Percentiles rank a stretch among this genome's conserved stretches.
These are phyloP conservation scores for Fusarium decemcellulare DNA, from an alignment of 2,329 filamentous ascomycete genomes.

Conservation along the genomic window DNA sequence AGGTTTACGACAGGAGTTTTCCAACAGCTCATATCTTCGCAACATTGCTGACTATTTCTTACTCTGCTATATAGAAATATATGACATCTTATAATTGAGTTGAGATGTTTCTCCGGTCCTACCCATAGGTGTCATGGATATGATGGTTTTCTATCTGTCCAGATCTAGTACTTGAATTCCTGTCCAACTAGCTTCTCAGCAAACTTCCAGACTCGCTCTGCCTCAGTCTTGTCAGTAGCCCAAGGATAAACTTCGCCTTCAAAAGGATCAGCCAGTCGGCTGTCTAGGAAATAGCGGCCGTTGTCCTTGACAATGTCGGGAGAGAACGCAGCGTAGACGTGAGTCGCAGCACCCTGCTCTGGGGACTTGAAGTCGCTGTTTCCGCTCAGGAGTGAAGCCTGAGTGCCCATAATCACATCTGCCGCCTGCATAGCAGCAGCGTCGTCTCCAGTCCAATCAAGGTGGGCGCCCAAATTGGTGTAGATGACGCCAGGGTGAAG, in stretches of 20 bases:
- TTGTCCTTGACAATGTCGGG: neutral
- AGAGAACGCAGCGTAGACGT: neutral
- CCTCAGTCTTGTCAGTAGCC: neutral
- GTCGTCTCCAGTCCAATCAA: too few relatives aligned
- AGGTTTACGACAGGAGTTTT: too few relatives aligned
- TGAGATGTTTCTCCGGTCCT: too few relatives aligned
- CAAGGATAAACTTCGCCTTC: neutral
- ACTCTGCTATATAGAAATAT: too few relatives aligned
- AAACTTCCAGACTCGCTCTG: neutral
- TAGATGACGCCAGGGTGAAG: neutral
- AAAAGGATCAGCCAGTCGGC: neutral
- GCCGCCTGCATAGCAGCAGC: too few relatives aligned
- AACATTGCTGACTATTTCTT: too few relatives aligned
- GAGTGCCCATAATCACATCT: too few relatives aligned
- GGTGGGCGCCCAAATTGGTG: slow-evolving; percentile 10
- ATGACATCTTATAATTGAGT: too few relatives aligned
- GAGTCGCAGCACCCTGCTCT: neutral
- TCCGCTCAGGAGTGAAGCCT: too few relatives aligned
- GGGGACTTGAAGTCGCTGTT: neutral
- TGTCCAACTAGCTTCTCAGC: neutral
- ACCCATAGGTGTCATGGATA: too few relatives aligned
- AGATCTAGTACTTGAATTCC: neutral
- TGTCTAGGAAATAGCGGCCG: neutral
- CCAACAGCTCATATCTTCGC: too few relatives aligned
- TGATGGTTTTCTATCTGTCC: too few relatives aligned